Evolutionary conservation across 352 stramenopile species (phyloP).

Genomic region (Globisporangium cystogenes): DNA sequence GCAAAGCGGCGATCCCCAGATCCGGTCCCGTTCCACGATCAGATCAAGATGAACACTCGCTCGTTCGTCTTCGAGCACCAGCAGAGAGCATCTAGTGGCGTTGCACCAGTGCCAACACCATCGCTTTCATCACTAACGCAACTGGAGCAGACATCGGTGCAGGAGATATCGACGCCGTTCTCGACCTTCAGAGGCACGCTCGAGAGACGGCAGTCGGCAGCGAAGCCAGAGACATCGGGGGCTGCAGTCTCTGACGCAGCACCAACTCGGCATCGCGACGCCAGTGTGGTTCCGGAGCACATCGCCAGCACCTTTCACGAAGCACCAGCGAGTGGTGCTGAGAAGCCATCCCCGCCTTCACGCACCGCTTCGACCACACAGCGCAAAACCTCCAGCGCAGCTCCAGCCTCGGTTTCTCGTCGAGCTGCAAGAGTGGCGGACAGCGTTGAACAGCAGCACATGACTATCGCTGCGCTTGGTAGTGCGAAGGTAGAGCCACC

Average conservation of each 20-base stretch:
- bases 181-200: slow-evolving; percentile 24
- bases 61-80: slow-evolving; percentile 26
- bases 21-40: slow-evolving; percentile 20
- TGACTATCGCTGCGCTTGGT: neutral
- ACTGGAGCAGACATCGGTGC: neutral
- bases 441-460: neutral
- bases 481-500: neutral
- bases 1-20: slow-evolving; percentile 17
- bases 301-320: neutral
- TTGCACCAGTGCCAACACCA: neutral
- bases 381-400: slow-evolving; percentile 1
- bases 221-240: neutral
- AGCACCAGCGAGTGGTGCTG: neutral
- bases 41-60: slow-evolving; percentile 19
- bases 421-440: neutral
- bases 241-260: neutral
- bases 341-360: neutral
- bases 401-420: slow-evolving; percentile 1
- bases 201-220: slow-evolving; percentile 1
- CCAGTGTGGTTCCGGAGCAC: neutral
- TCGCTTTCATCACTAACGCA: neutral
- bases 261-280: too few relatives aligned
- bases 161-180: slow-evolving; percentile 23
- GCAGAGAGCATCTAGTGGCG: neutral
- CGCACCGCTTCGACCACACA: neutral